Percentiles rank a stretch among this genome's conserved stretches.
Evolutionary conservation across 805 yeast species (phyloP).

Genomic region (Candida namnaoensis): DNA sequence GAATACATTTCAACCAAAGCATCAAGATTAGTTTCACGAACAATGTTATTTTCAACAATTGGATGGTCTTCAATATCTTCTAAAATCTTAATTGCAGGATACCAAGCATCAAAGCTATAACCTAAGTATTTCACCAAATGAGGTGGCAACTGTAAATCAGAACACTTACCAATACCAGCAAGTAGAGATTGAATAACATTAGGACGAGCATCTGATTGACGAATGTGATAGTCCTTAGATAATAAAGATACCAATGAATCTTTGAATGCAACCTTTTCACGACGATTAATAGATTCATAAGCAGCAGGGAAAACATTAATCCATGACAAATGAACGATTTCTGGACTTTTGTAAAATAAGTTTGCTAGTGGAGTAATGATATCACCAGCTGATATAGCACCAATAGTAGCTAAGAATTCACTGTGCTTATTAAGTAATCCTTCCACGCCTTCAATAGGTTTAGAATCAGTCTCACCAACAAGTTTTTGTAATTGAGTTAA

Average conservation of each 20-base stretch:
- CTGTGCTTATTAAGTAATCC: constrained; percentile 25
- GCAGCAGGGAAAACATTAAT: constrained; percentile 74
- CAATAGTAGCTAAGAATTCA: constrained; percentile 16
- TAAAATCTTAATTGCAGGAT: constrained; percentile 74
- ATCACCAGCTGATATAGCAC: constrained; percentile 42
- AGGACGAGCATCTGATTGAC: constrained; percentile 80
- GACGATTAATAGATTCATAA: constrained; percentile 61
- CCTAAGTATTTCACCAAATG: constrained; percentile 87
- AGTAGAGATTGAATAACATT: constrained; percentile 80
- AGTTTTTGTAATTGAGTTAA: constrained; percentile 30
- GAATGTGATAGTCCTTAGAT: constrained; percentile 86
- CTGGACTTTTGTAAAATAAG: constrained; percentile 73
- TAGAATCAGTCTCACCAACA: constrained; percentile 12
- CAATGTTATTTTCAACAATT: constrained; percentile 58
- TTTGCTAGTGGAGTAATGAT: constrained; percentile 68
- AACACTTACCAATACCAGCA: constrained; percentile 74
- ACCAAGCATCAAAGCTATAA: constrained; percentile 83
- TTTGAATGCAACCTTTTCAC: constrained; percentile 80
- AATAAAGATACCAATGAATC: constrained; percentile 69
- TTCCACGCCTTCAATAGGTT: constrained; percentile 17
- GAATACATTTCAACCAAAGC: constrained; percentile 87
- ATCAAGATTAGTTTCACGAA: constrained; percentile 80
- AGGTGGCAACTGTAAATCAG: constrained; percentile 79
- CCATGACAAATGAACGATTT: constrained; percentile 80
- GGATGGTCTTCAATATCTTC: constrained; percentile 62